Conservation (phyloP, 371 early-diverging fungal species). For the Mortierella sp. region DNA sequence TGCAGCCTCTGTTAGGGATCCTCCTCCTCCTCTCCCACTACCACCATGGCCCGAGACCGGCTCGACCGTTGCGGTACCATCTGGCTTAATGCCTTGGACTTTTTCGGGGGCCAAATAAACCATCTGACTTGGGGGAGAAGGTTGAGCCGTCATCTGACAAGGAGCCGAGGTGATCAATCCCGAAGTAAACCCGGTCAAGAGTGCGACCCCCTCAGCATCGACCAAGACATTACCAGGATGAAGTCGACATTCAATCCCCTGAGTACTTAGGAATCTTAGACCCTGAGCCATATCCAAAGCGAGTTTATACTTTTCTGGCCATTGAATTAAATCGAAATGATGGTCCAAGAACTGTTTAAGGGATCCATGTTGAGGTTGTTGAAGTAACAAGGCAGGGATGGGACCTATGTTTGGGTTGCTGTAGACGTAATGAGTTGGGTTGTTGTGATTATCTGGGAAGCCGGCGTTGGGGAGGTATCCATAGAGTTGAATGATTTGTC, state of each 20-base stretch:
- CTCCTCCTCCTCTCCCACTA: slow-evolving; percentile 11
- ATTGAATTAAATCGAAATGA: slow-evolving; percentile 31
- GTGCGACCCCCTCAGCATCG: slow-evolving; percentile 38
- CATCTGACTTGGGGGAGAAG: slow-evolving; percentile 24
- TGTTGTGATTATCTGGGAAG: slow-evolving; percentile 20
- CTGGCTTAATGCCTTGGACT: slow-evolving; percentile 6
- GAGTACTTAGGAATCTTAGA: slow-evolving; percentile 21
- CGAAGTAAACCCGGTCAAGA: slow-evolving; percentile 40
- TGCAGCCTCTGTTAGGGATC: slow-evolving; percentile 18
- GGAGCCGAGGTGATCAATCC: slow-evolving; percentile 39
- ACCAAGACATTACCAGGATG: slow-evolving; percentile 41
- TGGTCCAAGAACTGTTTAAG: slow-evolving; percentile 40
- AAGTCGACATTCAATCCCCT: slow-evolving; percentile 32
- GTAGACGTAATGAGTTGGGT: neutral
- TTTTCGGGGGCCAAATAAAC: slow-evolving; percentile 48
- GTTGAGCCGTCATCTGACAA: slow-evolving; percentile 44
- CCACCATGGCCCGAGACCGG: too few relatives aligned
- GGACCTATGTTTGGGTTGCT: too few relatives aligned
- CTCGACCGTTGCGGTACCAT: too few relatives aligned
- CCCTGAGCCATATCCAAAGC: slow-evolving; percentile 47
- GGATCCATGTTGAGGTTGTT: slow-evolving; percentile 39
- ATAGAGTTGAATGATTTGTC: slow-evolving; percentile 45
- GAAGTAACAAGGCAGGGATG: slow-evolving; percentile 37
- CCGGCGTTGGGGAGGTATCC: slow-evolving; percentile 46
- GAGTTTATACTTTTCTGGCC: slow-evolving; percentile 47